Evolutionary conservation across 139 green algal genomes (phyloP), one percentile per base, ranked within the genome.

Genomic region (Diplosphaera chodatii): DNA sequence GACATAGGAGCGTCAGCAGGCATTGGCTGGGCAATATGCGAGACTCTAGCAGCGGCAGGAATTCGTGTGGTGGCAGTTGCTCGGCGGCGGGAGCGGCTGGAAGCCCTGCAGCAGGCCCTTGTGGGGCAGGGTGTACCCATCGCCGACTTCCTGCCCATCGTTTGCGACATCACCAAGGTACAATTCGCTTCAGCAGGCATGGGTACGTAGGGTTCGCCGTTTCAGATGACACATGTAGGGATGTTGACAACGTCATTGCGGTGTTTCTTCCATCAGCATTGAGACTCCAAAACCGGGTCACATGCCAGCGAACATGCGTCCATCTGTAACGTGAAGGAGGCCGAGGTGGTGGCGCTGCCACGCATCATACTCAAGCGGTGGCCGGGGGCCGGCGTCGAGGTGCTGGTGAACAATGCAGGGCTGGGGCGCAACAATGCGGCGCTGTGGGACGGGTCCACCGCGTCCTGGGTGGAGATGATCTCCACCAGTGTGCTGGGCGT

Each of bases 81-180:
- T 18, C 75, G 87, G 59, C 82, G 87, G 15, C 80, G 86, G 40
- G 84, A 91, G 32, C 69, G 82, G 64, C 81, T 96, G 68, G 87
- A 96, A 75, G 74, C 83, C 55, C 83, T 96, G 68, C 88, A 94
- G 81, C 63, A 79, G 20, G 72, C 75, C 31, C 78, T 93, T 55
- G 73, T 87, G 32, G 1, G 31, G n/a, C 70, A 80, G 31, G 87
- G 86, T 20, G 77, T 91, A 33, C 72, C 83, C 20, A 75, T 80
- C 4, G 67, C 72, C 2, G 80, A 87, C 71, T 93, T 97, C 81
- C 81, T 97, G 68, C 91, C 91, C 0, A 85, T 95, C 10, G 88
- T 94, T 34, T 92, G 86, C 70, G 91, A 97, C 77, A 81, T 95
- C 16, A 90, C 91, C 2, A 91, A 93, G 75, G 89, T 91, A 8